Conservation (phyloP, 2,329 filamentous ascomycete species). For the Ceratocystis colombiana region DNA sequence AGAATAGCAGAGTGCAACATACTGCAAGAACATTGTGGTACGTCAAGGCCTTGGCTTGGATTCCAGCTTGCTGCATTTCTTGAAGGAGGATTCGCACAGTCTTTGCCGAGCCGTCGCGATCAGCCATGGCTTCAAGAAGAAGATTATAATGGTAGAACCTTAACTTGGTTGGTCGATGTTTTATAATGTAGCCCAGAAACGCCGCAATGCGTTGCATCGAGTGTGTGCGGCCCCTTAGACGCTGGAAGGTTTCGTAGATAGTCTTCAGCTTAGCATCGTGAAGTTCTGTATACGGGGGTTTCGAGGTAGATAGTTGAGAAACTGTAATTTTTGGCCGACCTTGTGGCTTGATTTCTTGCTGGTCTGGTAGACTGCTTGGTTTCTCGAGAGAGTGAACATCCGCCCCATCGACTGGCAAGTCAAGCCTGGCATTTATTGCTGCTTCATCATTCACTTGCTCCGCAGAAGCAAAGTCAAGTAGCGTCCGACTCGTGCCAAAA, state of each 20-base stretch:
- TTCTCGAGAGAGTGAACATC: background rate
- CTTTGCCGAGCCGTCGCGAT: conserved; percentile 55
- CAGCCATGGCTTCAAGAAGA: conserved; percentile 61
- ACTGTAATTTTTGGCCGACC: conserved; percentile 16
- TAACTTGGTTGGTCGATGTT: conserved; percentile 44
- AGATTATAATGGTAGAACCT: conserved; percentile 59
- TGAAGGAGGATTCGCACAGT: conserved; percentile 54
- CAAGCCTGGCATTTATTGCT: conserved; percentile 3
- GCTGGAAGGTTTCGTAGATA: conserved; percentile 42
- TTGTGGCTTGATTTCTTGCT: background rate
- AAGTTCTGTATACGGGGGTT: conserved; percentile 27
- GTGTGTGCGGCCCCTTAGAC: conserved; percentile 32
- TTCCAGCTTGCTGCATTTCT: conserved; percentile 55
- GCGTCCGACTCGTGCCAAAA: background rate
- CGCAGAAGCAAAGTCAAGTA: background rate
- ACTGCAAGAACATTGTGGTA: conserved; percentile 65
- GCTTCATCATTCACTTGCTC: background rate
- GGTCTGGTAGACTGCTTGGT: background rate
- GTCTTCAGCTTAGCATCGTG: conserved; percentile 31
- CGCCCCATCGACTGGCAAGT: background rate
- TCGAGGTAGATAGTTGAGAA: conserved; percentile 20
- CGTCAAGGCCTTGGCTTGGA: conserved; percentile 54
- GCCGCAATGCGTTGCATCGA: conserved; percentile 20
- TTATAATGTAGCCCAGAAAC: conserved; percentile 50
- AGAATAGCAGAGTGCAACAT: conserved; percentile 25